phyloP scores from a whole-genome alignment of 2,329 filamentous ascomycete species.

The Penicillium sp. region DNA sequence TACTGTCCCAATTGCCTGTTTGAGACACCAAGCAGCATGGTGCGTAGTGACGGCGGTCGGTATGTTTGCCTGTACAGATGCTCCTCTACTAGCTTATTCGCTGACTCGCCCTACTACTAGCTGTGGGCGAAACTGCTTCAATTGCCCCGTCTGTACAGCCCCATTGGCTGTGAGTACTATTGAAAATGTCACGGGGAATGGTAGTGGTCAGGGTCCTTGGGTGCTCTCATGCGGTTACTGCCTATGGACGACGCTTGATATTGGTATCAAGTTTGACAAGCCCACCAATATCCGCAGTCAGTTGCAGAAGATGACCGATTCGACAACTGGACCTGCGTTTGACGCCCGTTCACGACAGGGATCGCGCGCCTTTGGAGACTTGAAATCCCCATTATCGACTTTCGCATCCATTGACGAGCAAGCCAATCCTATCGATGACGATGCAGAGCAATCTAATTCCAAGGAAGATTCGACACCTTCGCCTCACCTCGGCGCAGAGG shows the following conservation, averaged over 20 bases:
- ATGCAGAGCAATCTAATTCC: conserved; percentile 34
- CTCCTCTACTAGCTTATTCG: neutral
- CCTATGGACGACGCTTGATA: conserved; percentile 87
- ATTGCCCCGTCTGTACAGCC: conserved; percentile 86
- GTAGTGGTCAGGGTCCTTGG: conserved; percentile 63
- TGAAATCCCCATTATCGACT: conserved; percentile 45
- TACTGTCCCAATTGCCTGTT: conserved; percentile 96
- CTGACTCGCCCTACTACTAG: conserved; percentile 52
- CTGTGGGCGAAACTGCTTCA: conserved; percentile 92
- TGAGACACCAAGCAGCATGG: conserved; percentile 89
- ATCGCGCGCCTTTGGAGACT: conserved; percentile 43
- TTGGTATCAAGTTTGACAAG: conserved; percentile 87
- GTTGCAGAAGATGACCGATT: conserved; percentile 67
- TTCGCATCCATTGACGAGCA: conserved; percentile 42
- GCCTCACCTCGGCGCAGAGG: conserved; percentile 61
- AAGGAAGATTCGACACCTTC: conserved; percentile 41
- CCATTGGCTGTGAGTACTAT: conserved; percentile 75
- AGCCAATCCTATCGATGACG: conserved; percentile 31
- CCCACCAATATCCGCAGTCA: conserved; percentile 84
- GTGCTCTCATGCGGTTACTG: conserved; percentile 88
- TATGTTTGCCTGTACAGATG: conserved; percentile 49
- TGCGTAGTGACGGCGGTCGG: conserved; percentile 92
- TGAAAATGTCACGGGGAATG: conserved; percentile 56
- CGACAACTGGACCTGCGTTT: conserved; percentile 28
- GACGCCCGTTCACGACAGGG: conserved; percentile 42